These are phyloP conservation scores for Wickerhamomyces queroliae DNA, from an alignment of 805 yeast species.

Conservation along the genomic window DNA sequence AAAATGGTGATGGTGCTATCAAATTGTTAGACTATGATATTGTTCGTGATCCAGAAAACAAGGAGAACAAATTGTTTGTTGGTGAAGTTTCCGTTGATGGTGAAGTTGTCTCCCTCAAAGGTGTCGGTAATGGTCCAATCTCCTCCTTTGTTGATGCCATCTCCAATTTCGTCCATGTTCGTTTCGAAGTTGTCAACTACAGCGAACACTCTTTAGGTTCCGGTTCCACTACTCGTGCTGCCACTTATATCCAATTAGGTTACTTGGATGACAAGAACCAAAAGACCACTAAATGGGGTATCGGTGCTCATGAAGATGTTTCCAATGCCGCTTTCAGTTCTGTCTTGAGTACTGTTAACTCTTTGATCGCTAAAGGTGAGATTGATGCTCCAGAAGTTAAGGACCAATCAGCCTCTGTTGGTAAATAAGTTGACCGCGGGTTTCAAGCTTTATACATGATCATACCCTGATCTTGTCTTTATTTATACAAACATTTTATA, in stretches of 20 bases:
- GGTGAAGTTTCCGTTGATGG: slow-evolving; percentile 35
- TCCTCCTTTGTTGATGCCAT: slow-evolving; percentile 68
- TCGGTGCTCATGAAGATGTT: slow-evolving; percentile 87
- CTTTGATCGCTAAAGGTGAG: slow-evolving; percentile 18
- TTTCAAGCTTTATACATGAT: no score
- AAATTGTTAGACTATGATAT: slow-evolving; percentile 37
- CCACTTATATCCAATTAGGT: slow-evolving; percentile 60
- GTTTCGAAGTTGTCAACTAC: slow-evolving; percentile 60
- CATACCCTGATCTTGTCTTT: neutral
- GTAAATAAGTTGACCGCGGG: no score
- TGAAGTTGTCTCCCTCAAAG: slow-evolving; percentile 32
- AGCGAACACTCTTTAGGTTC: slow-evolving; percentile 70
- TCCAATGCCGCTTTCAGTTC: slow-evolving; percentile 78
- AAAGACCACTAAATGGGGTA: slow-evolving; percentile 67
- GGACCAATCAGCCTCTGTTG: neutral
- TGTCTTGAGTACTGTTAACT: slow-evolving; percentile 58
- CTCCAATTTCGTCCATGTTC: slow-evolving; percentile 42
- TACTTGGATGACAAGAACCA: slow-evolving; percentile 38
- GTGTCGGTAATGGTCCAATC: slow-evolving; percentile 76
- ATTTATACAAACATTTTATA: neutral
- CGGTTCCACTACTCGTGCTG: slow-evolving; percentile 69
- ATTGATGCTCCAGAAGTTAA: slow-evolving; percentile 6
- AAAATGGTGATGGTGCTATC: slow-evolving; percentile 27
- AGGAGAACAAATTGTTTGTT: slow-evolving; percentile 35
- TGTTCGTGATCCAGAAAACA: slow-evolving; percentile 25